Evolutionary conservation across 306 rosid genomes (phyloP).

Genomic region (Begonia loranthoides): DNA sequence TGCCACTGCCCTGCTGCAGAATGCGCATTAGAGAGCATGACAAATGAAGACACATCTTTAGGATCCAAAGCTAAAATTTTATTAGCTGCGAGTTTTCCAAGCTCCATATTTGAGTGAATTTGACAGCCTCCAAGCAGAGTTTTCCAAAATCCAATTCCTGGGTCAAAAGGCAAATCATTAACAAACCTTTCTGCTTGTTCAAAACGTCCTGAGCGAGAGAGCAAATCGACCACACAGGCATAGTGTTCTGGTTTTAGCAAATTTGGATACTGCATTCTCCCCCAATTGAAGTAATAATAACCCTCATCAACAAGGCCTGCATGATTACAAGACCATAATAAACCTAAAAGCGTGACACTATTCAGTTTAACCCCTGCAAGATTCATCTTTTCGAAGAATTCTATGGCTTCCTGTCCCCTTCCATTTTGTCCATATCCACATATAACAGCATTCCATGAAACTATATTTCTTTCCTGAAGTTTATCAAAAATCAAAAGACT

Average conservation of each 20-base stretch:
- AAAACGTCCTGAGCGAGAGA: slow-evolving; percentile 64
- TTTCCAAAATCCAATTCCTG: slow-evolving; percentile 90
- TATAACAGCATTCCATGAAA: slow-evolving; percentile 83
- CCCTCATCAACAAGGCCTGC: slow-evolving; percentile 68
- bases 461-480: slow-evolving; percentile 32
- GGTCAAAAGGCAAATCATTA: slow-evolving; percentile 44
- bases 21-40: slow-evolving; percentile 81
- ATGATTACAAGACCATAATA: slow-evolving; percentile 91
- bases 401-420: slow-evolving; percentile 58
- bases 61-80: slow-evolving; percentile 68
- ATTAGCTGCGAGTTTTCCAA: slow-evolving; percentile 63
- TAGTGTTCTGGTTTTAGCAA: slow-evolving; percentile 70
- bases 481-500: slow-evolving; percentile 45
- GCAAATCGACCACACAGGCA: slow-evolving; percentile 86
- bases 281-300: slow-evolving; percentile 46
- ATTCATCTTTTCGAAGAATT: slow-evolving; percentile 48
- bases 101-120: slow-evolving; percentile 52
- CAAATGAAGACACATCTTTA: slow-evolving; percentile 64
- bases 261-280: slow-evolving; percentile 26
- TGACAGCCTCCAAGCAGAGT: slow-evolving; percentile 89
- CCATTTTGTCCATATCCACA: slow-evolving; percentile 95
- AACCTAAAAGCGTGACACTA: slow-evolving; percentile 54
- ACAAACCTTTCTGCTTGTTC: slow-evolving; percentile 49
- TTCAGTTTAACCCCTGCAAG: slow-evolving; percentile 36
- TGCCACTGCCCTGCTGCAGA: slow-evolving; percentile 86